Evolutionary conservation across 169 alveolate genomes (phyloP).

Genomic region (Eimeria necatrix): DNA sequence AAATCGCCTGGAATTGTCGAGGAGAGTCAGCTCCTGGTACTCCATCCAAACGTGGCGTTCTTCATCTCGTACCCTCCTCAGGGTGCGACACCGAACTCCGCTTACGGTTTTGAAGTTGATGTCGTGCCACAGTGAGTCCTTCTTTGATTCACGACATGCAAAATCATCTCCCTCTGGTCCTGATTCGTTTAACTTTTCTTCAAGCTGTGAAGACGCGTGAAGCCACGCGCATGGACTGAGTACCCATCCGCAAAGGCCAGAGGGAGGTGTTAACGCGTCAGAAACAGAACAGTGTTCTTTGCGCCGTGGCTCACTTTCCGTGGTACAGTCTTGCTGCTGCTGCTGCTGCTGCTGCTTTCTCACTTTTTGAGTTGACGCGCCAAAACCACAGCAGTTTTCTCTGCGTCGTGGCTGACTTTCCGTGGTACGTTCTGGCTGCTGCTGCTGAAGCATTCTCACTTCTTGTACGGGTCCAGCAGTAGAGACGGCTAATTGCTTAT

Average conservation of each 20-base stretch:
- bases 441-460: background rate
- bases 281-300: background rate
- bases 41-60: constrained; percentile 63
- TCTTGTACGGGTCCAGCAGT: background rate
- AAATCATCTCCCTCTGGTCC: background rate
- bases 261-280: background rate
- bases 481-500: background rate
- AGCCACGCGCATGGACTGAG: background rate
- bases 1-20: constrained; percentile 33
- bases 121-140: constrained; percentile 13
- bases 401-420: background rate
- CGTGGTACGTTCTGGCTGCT: background rate
- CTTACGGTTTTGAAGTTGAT: background rate
- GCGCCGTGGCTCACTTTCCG: background rate
- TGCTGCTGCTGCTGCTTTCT: background rate
- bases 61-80: constrained; percentile 38
- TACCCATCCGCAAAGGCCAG: background rate
- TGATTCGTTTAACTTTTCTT: background rate
- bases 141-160: background rate
- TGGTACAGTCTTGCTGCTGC: background rate
- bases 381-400: background rate
- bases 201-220: background rate
- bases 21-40: constrained; percentile 40
- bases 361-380: background rate
- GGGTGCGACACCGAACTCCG: constrained; percentile 37